Evolutionary conservation across 257 asterid species (phyloP), one percentile per base, ranked within the genome.

Genomic region (Gentiana straminea): DNA sequence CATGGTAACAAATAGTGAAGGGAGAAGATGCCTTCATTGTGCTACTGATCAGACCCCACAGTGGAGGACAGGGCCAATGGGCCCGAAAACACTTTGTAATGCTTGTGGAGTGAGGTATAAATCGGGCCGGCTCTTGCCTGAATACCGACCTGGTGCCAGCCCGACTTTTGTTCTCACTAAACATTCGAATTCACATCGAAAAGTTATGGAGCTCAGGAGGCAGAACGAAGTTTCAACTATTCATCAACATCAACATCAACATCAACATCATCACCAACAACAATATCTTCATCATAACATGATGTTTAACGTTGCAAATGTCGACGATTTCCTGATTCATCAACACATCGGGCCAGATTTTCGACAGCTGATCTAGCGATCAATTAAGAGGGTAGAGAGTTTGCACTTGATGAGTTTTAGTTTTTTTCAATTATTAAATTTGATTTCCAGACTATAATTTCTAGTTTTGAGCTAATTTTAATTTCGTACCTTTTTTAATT

Each of bases 41-140:
- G 93, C 93, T 52, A 84, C 94, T 1, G 94, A 87, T 74, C 84
- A 87, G 77, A 87, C 96, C 49, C 96, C 96, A 2, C 96, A 87
- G 53, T 84, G 96, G 96, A 58, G 96, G 51, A 87, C 94, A 2
- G 96, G 96, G 59, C 96, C 96, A 35, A 56, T 76, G 89, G 96
- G 96, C 34, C 96, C 96, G 32, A 87, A 87, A 71, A 87, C 96
- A 2, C 84, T 84, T 13, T 87, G 96, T 65, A 86, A 86, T 34
- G 96, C 96, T 1, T 86, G 96, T 51, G 96, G 96, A 2, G 96
- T 86, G 0, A 58, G 96, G 75, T 84, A 80, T 74, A 87, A 87
- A 70, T 84, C 96, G 49, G 96, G 96, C 3, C 69, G 96, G 13
- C 89, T 87, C 0, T 93, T 87, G 62, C 93, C 96, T 3, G 96